Evolutionary conservation across 257 asterid species (phyloP).

Genomic region (Primulina tabacum): DNA sequence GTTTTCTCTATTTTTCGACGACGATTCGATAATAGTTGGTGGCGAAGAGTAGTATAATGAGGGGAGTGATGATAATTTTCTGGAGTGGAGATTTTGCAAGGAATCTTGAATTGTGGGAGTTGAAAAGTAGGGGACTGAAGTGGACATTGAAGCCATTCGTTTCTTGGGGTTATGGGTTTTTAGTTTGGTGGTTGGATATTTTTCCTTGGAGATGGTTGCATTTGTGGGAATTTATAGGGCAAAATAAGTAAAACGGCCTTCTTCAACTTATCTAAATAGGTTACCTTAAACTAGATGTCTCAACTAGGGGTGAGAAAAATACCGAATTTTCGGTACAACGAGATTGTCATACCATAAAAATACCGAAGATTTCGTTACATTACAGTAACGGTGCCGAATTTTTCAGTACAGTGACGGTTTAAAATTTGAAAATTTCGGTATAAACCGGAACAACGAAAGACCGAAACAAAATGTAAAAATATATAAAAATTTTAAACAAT

Average conservation of each 20-base stretch:
- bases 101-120: conserved; percentile 23
- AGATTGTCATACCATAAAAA: too few species aligned
- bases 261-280: too few species aligned
- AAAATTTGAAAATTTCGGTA: too few species aligned
- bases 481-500: too few species aligned
- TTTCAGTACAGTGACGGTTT: too few species aligned
- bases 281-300: too few species aligned
- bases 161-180: not conserved
- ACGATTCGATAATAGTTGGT: conserved; percentile 15
- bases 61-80: conserved; percentile 40
- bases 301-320: too few species aligned
- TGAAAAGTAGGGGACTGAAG: conserved; percentile 21
- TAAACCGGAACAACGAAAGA: too few species aligned
- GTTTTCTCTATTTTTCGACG: conserved; percentile 10
- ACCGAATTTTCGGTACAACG: too few species aligned
- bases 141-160: conserved; percentile 26
- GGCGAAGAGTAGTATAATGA: conserved; percentile 29
- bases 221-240: conserved; percentile 33
- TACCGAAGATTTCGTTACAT: too few species aligned
- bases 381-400: too few species aligned
- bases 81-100: conserved; percentile 28
- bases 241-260: conserved; percentile 12
- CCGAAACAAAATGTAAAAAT: too few species aligned
- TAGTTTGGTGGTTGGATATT: conserved; percentile 7
- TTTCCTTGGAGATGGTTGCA: conserved; percentile 26